These are phyloP conservation scores for Teunomyces funiuensis DNA, from an alignment of 805 yeast genomes.

Conservation along the genomic window DNA sequence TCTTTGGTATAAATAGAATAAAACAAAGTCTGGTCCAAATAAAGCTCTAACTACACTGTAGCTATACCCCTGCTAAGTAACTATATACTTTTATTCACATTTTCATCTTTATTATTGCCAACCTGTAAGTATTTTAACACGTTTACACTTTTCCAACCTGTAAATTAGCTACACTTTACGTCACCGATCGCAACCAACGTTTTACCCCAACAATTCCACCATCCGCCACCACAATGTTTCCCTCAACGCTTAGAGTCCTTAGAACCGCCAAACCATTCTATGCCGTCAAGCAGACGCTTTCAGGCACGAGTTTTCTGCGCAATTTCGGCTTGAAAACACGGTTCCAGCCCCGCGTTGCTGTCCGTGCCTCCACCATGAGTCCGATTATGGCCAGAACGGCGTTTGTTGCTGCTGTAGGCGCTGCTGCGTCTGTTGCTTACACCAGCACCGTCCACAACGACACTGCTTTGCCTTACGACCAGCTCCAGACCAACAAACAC, in stretches of 20 bases:
- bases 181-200: not conserved
- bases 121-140: no score
- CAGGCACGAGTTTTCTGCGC: not conserved
- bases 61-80: no score
- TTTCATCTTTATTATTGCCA: no score
- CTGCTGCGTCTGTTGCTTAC: not conserved
- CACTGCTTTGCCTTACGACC: slow-evolving; percentile 4
- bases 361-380: not conserved
- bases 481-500: slow-evolving; percentile 2
- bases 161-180: not conserved
- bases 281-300: not conserved
- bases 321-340: not conserved
- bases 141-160: not conserved
- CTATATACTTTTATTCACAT: no score
- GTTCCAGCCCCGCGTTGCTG: not conserved
- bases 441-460: slow-evolving; percentile 10
- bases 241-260: not conserved
- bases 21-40: no score
- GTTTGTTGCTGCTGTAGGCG: slow-evolving; percentile 11
- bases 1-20: no score
- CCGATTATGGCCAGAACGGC: slow-evolving; percentile 7
- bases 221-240: not conserved
- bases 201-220: slow-evolving; percentile 3
- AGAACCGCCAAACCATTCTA: slow-evolving; percentile 1
- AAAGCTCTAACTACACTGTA: no score